These are phyloP conservation scores for Lentinula raphanica DNA, from an alignment of 768 basidiomycete species.

Conservation along the genomic window DNA sequence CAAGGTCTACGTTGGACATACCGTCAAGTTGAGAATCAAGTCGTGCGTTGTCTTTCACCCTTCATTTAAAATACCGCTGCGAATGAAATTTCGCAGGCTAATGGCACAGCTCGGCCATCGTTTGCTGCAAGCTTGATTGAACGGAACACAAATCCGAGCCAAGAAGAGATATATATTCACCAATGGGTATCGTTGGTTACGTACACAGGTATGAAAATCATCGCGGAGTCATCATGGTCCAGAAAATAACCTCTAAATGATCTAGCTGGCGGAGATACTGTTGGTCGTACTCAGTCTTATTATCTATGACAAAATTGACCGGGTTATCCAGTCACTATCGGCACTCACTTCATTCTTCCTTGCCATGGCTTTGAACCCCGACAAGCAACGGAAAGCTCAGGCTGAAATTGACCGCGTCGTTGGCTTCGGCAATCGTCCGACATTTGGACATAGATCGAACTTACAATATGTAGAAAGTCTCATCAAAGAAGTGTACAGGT, in stretches of 20 bases:
- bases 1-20: not conserved
- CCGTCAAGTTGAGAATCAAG: not conserved
- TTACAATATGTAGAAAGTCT: conserved; percentile 20
- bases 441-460: conserved; percentile 7
- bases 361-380: conserved; percentile 13
- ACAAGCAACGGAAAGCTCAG: conserved; percentile 12
- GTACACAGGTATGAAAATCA: not conserved
- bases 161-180: not conserved
- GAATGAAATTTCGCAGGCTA: not conserved
- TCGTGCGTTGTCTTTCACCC: not conserved
- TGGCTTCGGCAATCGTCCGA: conserved; percentile 16
- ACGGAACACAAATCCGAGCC: too few relatives aligned
- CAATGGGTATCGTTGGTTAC: not conserved
- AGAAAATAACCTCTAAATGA: not conserved
- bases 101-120: conserved; percentile 2
- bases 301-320: too few relatives aligned
- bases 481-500: conserved; percentile 17
- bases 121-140: not conserved
- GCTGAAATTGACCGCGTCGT: conserved; percentile 10
- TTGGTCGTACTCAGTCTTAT: too few relatives aligned
- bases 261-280: conserved; percentile 10
- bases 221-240: not conserved
- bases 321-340: conserved; percentile 9
- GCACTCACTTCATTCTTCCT: conserved; percentile 11
- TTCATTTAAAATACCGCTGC: not conserved